Evolutionary conservation across 371 early-diverging fungal species (phyloP).

Genomic region (Mortierella sp.): DNA sequence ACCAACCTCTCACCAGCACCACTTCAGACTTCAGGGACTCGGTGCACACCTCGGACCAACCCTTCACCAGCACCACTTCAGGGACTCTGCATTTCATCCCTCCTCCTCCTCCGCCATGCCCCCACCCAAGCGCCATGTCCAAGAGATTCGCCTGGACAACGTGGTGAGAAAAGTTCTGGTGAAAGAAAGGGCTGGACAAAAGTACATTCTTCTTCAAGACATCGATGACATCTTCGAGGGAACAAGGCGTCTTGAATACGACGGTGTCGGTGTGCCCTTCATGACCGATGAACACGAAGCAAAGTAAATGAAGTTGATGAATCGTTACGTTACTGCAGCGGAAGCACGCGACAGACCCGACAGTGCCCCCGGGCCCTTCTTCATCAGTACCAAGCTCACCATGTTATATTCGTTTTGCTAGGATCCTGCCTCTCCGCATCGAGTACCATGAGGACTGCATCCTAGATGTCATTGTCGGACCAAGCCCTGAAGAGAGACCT

Average conservation of each 20-base stretch:
- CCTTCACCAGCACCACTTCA: too few species aligned
- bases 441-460: slow-evolving; percentile 28
- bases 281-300: slow-evolving; percentile 32
- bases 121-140: slow-evolving; percentile 17
- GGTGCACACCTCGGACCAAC: too few species aligned
- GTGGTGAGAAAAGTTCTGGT: slow-evolving; percentile 12
- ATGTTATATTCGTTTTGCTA: slow-evolving; percentile 2
- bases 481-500: slow-evolving; percentile 1
- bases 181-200: slow-evolving; percentile 14
- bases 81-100: too few species aligned
- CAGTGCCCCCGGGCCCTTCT: neutral
- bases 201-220: slow-evolving; percentile 15
- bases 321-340: neutral
- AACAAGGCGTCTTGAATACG: slow-evolving; percentile 19
- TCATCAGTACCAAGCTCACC: neutral
- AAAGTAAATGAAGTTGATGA: neutral
- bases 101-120: too few species aligned
- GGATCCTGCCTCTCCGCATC: slow-evolving; percentile 22
- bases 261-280: slow-evolving; percentile 23
- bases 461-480: slow-evolving; percentile 22
- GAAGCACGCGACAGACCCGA: too few species aligned
- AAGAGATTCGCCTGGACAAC: slow-evolving; percentile 20
- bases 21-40: too few species aligned
- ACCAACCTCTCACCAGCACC: too few species aligned
- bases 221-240: slow-evolving; percentile 23